These are phyloP conservation scores for Arthrobotrys sphaeroides DNA, from an alignment of 2,329 filamentous ascomycete species.

Conservation along the genomic window DNA sequence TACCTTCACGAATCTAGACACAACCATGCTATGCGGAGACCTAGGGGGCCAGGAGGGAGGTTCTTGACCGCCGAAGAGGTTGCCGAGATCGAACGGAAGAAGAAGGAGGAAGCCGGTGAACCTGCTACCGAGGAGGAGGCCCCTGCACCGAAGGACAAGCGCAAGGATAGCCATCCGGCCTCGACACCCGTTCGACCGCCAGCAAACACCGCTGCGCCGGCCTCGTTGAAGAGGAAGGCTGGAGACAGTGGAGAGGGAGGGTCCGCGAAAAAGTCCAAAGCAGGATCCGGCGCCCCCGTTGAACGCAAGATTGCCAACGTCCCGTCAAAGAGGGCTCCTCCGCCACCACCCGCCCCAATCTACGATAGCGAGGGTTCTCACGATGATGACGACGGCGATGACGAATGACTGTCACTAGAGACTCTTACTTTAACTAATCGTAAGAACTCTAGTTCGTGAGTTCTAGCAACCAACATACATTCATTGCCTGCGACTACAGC, in stretches of 20 bases:
- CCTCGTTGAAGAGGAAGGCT: slow-evolving; percentile 57
- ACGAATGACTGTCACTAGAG: slow-evolving; percentile 54
- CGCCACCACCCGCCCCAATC: slow-evolving; percentile 38
- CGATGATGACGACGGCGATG: slow-evolving; percentile 56
- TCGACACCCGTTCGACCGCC: slow-evolving; percentile 38
- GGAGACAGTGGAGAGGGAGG: slow-evolving; percentile 54
- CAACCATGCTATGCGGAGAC: slow-evolving; percentile 96
- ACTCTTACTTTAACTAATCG: slow-evolving; percentile 45
- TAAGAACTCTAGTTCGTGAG: slow-evolving; percentile 26
- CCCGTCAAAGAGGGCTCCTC: slow-evolving; percentile 54
- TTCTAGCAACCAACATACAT: slow-evolving; percentile 18
- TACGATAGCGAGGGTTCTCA: slow-evolving; percentile 52
- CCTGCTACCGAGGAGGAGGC: slow-evolving; percentile 48
- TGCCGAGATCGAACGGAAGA: slow-evolving; percentile 57
- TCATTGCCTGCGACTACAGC: slow-evolving; percentile 19
- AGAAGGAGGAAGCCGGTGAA: slow-evolving; percentile 55
- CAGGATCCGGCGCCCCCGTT: slow-evolving; percentile 37
- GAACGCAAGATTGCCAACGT: slow-evolving; percentile 54
- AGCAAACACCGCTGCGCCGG: slow-evolving; percentile 51
- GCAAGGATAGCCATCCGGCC: slow-evolving; percentile 55
- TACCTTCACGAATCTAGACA: slow-evolving; percentile 97
- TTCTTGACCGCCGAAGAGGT: slow-evolving; percentile 93
- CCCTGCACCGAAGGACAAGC: slow-evolving; percentile 49
- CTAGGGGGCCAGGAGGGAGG: slow-evolving; percentile 89
- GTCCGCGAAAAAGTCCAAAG: slow-evolving; percentile 52